Evolutionary conservation across 306 rosid genomes (phyloP), one percentile per base, ranked within the genome.

Genomic region (Myrica gale): DNA sequence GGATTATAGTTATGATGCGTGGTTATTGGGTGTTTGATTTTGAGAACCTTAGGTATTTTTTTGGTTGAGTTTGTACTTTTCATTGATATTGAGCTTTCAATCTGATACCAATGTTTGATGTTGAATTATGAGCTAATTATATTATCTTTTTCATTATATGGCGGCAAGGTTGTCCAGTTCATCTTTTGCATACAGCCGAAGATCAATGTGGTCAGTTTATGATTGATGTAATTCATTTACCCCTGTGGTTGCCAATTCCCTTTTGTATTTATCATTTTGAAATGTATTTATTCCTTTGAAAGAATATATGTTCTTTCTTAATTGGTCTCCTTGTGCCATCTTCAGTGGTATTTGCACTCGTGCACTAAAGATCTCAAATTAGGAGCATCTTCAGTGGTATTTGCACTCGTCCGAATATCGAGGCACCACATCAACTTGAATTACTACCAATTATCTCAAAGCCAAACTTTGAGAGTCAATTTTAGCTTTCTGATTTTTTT

Each of bases 101-200:
- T 26, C 32, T 26, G 32, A 26, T 1, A 26, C 32, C 32, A 26
- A 26, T 26, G 32, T 26, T 26, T 26, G 32, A 26, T 26, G 32
- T 26, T 26, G 32, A 26, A 26, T 1, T 26, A 1, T 26, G 32
- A 26, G 32, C 32, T 26, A 26, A 26, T 26, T 26, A 26, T 26
- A 26, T 26, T 26, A 26, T 26, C 32, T 26, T 26, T 26, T 26
- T 26, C 85, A 67, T 86, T 81, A 73, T 83, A 69, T 82, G 84
- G 84, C 68, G 97, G 93, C 89, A 89, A 84, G 85, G 85, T 85
- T 89, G 80, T 78, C 69, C 84, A 82, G 86, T 79, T 84, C 86
- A 79, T 81, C 81, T 41, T 78, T 80, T 89, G 86, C 85, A 83
- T 88, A 74, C 88, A 82, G 92, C 90, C 76, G 79, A 85, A 86